Percentiles rank a stretch among this genome's conserved stretches.
Evolutionary conservation across 1,139 yeast species (phyloP).

Genomic region (Taphrina wiesneri): DNA sequence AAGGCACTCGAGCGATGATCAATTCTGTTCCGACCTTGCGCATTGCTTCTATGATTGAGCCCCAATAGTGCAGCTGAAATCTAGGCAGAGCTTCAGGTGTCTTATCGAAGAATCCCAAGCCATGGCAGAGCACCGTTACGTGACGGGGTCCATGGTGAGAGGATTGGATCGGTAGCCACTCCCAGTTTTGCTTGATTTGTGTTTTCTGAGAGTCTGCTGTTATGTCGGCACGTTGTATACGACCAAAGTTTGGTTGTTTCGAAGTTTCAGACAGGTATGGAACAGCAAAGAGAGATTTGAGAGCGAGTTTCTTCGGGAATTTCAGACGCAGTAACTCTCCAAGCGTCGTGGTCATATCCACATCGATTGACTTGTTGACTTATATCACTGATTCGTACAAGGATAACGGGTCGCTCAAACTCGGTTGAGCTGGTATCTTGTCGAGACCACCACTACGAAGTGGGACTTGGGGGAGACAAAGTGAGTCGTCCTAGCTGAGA

Average conservation of each 20-base stretch:
- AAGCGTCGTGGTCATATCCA: constrained; percentile 15
- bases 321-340: background rate
- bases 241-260: background rate
- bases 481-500: too few relatives aligned
- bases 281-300: background rate
- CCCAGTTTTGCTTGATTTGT: constrained; percentile 7
- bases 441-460: too few relatives aligned
- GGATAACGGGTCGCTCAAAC: too few relatives aligned
- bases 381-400: too few relatives aligned
- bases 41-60: constrained; percentile 62
- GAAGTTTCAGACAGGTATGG: background rate
- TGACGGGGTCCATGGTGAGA: constrained; percentile 27
- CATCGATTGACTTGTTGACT: background rate
- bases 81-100: constrained; percentile 33
- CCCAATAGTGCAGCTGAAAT: constrained; percentile 55
- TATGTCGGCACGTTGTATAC: background rate
- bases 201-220: background rate
- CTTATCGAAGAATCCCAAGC: constrained; percentile 36
- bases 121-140: constrained; percentile 35
- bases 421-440: too few relatives aligned
- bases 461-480: too few relatives aligned
- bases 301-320: background rate
- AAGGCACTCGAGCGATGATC: constrained; percentile 69
- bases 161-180: constrained; percentile 24
- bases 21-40: constrained; percentile 61